Evolutionary conservation across 257 asterid genomes (phyloP), one percentile per base, ranked within the genome.

Genomic region (Nicotiana tabacum): DNA sequence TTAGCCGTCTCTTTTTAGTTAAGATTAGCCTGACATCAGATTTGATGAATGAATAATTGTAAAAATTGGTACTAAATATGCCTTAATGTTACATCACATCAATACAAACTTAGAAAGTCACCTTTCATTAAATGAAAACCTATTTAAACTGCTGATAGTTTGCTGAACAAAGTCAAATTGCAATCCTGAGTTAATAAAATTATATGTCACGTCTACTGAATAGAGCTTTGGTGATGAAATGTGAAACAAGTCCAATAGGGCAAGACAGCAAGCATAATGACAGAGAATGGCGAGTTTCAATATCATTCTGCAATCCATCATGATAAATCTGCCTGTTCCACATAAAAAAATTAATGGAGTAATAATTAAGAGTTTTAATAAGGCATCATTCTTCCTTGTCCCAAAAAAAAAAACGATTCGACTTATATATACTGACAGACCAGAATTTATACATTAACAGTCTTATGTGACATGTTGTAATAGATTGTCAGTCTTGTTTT

Each of bases 231-330:
- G 98, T 96, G 82, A 90, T 83, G 86, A 90, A 85, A 88, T 94
- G 98, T 69, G 88, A 33, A 43, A 94, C 85, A 83, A 94, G 86
- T 60, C 98, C 98, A 74, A 94, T 13, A 5, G 99, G 98, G 77
- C 99, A 91, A 77, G 89, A 94, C 64, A 95, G 82, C 67, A 96
- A 87, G 89, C 97, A 93, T 1, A 96, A 88, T 60, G 92, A 86
- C 87, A 96, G 91, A 12, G 98, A 96, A 90, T 94, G 99, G 67
- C 99, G 77, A 0, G 95, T 96, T 89, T 93, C 98, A 4, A 93
- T 61, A 18, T 91, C 83, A 60, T 89, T 87, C 85, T 87, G 85
- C 87, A 94, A 60, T 24, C 98, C 98, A 18, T 94, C 99, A 21
- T 88, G 88, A 85, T 89, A 94, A 77, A 96, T 91, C 85, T 92